Evolutionary conservation across 495 filamentous ascomycete species (phyloP), one percentile per base, ranked within the genome.

Genomic region (Hyaloscypha bicolor): DNA sequence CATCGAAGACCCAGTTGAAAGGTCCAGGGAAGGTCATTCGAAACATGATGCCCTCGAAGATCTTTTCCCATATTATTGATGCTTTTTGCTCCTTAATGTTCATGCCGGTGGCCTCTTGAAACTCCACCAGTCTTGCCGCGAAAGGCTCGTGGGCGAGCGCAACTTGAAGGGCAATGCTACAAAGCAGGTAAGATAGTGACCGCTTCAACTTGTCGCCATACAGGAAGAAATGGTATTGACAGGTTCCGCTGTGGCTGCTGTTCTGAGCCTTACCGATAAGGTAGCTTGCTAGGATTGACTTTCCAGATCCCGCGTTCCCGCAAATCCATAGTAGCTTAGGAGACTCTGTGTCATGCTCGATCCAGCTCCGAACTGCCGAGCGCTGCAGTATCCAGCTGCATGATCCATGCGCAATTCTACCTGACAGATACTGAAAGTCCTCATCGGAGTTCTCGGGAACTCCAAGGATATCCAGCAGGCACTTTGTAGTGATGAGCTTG

Each of bases 1-100:
- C 78, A 59, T 80, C 78, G 37, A 80, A 74, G 8, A 80, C 65
- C 76, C 72, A 77, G 60, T 76, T 78, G 6, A 80, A 53, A 1
- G 76, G 66, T 19, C 55, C 52, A 2, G 37, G 16, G 59, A 72
- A 48, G 1, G 65, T 51, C 31, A 72, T 59, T 6, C 61, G 51
- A 21, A 77, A 71, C 30, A 83, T 57, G 69, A 72, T 62, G 68
- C 71, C 60, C 35, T 67, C 52, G 65, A 75, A 83, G 1, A 78
- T 60, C 12, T 67, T 71, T 51, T 82, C 72, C 81, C 79, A 83
- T 35, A 83, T 71, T 25, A 63, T 63, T 11, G 75, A 51, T 73
- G 69, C 6, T 64, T 31, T 56, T 77, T 75, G 22, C 69, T 66
- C 16, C 60, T 73, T 51, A 73, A 72, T 14, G 76, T 67, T 4